A percentile compares a stretch with the other conserved stretches of the same genome.
Evolutionary conservation across 164 flowering plant genomes (phyloP).

Genomic region (Santalum album): DNA sequence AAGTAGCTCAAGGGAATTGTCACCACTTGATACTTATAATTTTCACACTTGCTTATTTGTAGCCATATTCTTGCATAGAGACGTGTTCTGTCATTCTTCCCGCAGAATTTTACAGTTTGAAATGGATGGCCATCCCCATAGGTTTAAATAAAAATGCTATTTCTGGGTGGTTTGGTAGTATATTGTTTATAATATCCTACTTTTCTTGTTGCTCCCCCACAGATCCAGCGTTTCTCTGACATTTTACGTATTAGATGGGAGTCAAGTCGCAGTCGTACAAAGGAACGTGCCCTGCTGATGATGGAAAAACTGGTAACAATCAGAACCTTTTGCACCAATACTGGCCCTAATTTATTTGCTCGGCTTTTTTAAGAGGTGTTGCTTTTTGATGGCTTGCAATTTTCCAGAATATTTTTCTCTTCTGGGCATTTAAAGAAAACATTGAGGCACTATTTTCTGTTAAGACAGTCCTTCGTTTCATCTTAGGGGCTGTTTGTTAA

Average conservation of each 20-base stretch:
- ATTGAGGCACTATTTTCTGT: too few relatives aligned
- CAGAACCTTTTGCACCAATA: background rate
- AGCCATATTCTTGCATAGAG: too few relatives aligned
- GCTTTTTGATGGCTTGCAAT: too few relatives aligned
- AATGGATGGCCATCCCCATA: background rate
- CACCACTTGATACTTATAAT: too few relatives aligned
- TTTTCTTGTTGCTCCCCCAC: constrained; percentile 4
- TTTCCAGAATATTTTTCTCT: background rate
- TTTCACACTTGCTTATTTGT: too few relatives aligned
- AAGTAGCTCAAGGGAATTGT: too few relatives aligned
- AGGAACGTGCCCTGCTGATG: constrained; percentile 80
- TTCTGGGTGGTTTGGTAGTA: background rate
- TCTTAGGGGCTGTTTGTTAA: too few relatives aligned
- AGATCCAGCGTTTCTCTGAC: constrained; percentile 60
- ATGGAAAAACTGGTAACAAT: constrained; percentile 68
- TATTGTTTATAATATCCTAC: constrained; percentile 1
- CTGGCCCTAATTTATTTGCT: too few relatives aligned
- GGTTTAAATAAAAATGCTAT: background rate
- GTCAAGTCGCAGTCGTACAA: constrained; percentile 77
- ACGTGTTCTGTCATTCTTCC: too few relatives aligned
- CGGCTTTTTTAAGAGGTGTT: too few relatives aligned
- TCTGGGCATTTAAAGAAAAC: background rate
- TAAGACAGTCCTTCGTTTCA: too few relatives aligned
- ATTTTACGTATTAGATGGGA: constrained; percentile 88
- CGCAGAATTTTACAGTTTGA: too few relatives aligned